Evolutionary conservation across 2,329 filamentous ascomycete genomes (phyloP), one percentile per base, ranked within the genome.

Genomic region (Fusarium pseudoanthophilum): DNA sequence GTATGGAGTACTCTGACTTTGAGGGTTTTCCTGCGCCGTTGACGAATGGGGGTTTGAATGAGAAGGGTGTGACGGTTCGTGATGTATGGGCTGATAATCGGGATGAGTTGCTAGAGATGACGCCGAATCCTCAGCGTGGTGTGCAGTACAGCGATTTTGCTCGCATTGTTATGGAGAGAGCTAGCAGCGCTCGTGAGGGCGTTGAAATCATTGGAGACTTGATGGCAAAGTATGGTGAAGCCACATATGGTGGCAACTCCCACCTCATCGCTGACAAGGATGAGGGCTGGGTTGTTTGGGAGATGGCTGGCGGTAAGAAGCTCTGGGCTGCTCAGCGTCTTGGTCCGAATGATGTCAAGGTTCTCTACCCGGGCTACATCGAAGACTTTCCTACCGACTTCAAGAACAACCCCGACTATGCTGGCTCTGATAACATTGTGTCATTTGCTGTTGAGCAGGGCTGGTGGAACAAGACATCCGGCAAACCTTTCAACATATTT

Each of bases 1-100:
- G 75, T 46, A 77, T 77, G 75, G 64, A 77, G 36, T 77, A 77
- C 24, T 77, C 75, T 10, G 75, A 77, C n/a, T 77, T 69, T 24
- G 75, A 77, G 36, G 75, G 75, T 0, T 77, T 77, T 14, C 75
- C 75, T 11, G 75, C 75, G 0, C 75, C 75, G 0, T 46, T 77
- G 30, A 77, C 75, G 0, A 77, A 77, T 28, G 75, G 75, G 0
- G 75, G 75, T 4, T 20, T 77, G 4, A 77, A 77, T 30, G 75
- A 77, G 20, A 77, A 76, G 30, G 75, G 73, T 0, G 75, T 77
- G 14, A 61, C 73, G 3, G 75, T 77, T 7, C 58, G 75, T 39
- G 75, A 77, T 40, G 75, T 77, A 4, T 77, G 75, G 75, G 75
- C 75, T 3, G 68, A 76, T 21, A 77, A 77, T 4, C 64, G 75